phyloP scores from a whole-genome alignment of 176 grass and related monocot species.

The Hsuehochloa calcarea region DNA sequence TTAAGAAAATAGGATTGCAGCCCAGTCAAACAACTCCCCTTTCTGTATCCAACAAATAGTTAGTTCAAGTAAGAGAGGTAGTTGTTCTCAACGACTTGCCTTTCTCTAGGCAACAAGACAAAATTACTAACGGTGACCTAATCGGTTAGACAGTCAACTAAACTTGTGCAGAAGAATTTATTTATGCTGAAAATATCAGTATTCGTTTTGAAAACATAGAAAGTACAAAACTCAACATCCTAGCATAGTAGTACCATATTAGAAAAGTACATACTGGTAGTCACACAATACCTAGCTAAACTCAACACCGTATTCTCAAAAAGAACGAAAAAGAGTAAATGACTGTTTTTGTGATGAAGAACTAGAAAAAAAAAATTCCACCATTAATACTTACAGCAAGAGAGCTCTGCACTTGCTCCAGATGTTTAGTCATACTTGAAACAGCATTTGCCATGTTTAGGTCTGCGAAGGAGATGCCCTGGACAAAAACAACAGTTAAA shows the following conservation, averaged over 20 bases:
- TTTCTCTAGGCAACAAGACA: constrained; percentile 8
- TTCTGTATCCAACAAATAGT: not conserved
- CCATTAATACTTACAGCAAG: constrained; percentile 66
- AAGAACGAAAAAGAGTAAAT: not conserved
- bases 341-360: not conserved
- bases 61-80: not conserved
- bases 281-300: not conserved
- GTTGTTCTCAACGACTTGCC: not conserved
- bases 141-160: not conserved
- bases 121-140: not conserved
- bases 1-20: not conserved
- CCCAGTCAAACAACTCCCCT: not conserved
- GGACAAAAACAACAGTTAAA: constrained; percentile 15
- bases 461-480: constrained; percentile 84
- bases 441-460: constrained; percentile 90
- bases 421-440: constrained; percentile 88
- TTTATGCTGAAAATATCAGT: not conserved
- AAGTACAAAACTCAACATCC: not conserved
- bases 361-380: not conserved
- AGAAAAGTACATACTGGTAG: not conserved
- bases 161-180: not conserved
- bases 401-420: constrained; percentile 83
- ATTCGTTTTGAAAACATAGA: not conserved
- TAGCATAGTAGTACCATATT: not conserved
- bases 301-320: not conserved